Base-by-base conservation (phyloP, 108 stramenopile species). In the Bacterosira constricta region DNA sequence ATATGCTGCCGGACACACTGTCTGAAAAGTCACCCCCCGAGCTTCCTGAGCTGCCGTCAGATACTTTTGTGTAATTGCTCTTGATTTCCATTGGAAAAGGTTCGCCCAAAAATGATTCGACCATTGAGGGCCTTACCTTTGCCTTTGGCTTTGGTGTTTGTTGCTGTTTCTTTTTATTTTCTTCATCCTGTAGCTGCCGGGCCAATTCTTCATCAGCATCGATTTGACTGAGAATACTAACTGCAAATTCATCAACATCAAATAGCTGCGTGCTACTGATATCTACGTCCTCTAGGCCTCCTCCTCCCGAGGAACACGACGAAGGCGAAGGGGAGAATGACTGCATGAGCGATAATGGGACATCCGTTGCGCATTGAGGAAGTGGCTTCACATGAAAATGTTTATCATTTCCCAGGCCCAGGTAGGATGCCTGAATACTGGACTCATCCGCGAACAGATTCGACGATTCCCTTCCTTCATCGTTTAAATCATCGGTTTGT, bases 141-240 rank as follows among this genome's bases (percentile, higher is more conserved):
- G 51, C 12, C 25, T 25, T 52, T 23, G 25, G 51, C 41, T 25
- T 60, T 39, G 20, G 12, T 11, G 38, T 20, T 20, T 23, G 20
- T 11, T 10, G 38, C 11, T 41, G 58, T 4, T 23, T 20, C 58
- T 8, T 55, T 55, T 60, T 60, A 38, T 60, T 30, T 21, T 60
- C 58, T 23, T 60, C 58, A 1, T 26, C 58, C 38, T 60, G 58
- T 21, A 60, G 58, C n/a, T 26, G 30, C 2, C 38, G 58, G 5
- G 58, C 58, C 58, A 60, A 60, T 60, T 60, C 58, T 60, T 60
- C 58, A 23, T 60, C 58, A 17, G 58, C 36, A 25, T 60, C 38
- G 41, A 60, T 38, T 25, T 60, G 58, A 1, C 51, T 21, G 3
- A 6, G 7, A 17, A 37, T 35, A 39, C 1, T 9, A 27, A n/a